Percentiles rank a stretch among this genome's conserved stretches.
These are phyloP conservation scores for Fusarium paranaense DNA, from an alignment of 2,329 filamentous ascomycete genomes.

Conservation along the genomic window DNA sequence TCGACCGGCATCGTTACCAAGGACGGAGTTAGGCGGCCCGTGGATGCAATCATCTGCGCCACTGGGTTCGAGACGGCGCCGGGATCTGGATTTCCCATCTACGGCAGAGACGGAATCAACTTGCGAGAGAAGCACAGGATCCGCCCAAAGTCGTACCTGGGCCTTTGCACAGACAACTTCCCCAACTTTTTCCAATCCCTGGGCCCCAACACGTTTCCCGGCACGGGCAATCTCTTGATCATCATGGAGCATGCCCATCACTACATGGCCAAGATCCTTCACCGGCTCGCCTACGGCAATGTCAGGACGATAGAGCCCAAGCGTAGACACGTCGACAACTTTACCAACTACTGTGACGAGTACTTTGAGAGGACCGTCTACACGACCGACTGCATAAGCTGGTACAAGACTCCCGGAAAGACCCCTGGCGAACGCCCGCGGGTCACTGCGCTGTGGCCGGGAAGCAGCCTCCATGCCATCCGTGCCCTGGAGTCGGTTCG, in stretches of 20 bases:
- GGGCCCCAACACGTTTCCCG: constrained; percentile 9
- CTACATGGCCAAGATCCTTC: constrained; percentile 12
- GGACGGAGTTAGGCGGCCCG: neutral
- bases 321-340: constrained; percentile 8
- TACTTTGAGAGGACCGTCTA: constrained; percentile 24
- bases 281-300: constrained; percentile 3
- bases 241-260: constrained; percentile 13
- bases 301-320: constrained; percentile 11
- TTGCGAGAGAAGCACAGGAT: neutral
- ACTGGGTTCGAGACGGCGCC: constrained; percentile 12
- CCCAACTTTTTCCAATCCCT: constrained; percentile 17
- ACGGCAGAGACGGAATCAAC: constrained; percentile 3
- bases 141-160: neutral
- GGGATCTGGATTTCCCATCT: constrained; percentile 3
- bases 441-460: constrained; percentile 20
- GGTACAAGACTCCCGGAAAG: constrained; percentile 11
- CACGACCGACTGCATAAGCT: constrained; percentile 7
- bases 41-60: constrained; percentile 15
- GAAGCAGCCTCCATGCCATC: constrained; percentile 15
- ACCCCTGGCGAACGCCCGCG: neutral
- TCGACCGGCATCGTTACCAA: neutral
- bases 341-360: constrained; percentile 16
- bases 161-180: constrained; percentile 8
- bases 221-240: constrained; percentile 6
- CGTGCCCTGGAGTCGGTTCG: neutral